Evolutionary conservation across 192 early-diverging fungal species (phyloP).

Genomic region (Glomus cerebriforme): DNA sequence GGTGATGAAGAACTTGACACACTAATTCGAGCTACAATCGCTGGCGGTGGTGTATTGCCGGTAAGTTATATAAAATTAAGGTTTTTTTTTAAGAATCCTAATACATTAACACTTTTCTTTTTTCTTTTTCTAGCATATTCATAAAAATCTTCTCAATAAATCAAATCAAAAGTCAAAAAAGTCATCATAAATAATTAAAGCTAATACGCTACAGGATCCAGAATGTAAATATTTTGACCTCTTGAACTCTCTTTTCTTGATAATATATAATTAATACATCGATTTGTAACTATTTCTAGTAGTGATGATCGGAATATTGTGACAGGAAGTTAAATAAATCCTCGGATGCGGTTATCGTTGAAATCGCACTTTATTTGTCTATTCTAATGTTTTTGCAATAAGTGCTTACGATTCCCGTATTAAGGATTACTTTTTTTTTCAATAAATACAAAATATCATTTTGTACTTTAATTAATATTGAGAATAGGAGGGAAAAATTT

Average conservation of each 20-base stretch:
- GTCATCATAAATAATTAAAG: slow-evolving; percentile 6
- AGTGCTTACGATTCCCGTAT: neutral
- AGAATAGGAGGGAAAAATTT: neutral
- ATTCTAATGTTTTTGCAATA: neutral
- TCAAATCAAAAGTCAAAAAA: slow-evolving; percentile 29
- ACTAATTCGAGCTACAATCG: slow-evolving; percentile 88
- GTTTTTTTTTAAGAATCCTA: neutral
- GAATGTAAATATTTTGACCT: neutral
- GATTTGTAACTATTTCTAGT: neutral
- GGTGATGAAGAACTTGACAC: slow-evolving; percentile 91
- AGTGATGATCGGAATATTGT: neutral
- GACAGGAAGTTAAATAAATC: neutral
- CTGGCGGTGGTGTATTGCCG: slow-evolving; percentile 84
- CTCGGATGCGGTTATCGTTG: neutral
- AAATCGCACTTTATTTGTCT: neutral
- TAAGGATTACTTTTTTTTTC: neutral
- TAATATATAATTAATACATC: neutral
- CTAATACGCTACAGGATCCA: neutral
- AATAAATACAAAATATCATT: neutral
- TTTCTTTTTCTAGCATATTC: slow-evolving; percentile 51
- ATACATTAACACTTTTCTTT: neutral
- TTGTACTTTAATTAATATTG: neutral
- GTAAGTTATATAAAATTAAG: slow-evolving; percentile 31
- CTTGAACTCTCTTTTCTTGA: neutral
- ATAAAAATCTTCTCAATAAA: slow-evolving; percentile 53